phyloP scores from a whole-genome alignment of 345 rosid genomes.

The Lepidium sativum region DNA sequence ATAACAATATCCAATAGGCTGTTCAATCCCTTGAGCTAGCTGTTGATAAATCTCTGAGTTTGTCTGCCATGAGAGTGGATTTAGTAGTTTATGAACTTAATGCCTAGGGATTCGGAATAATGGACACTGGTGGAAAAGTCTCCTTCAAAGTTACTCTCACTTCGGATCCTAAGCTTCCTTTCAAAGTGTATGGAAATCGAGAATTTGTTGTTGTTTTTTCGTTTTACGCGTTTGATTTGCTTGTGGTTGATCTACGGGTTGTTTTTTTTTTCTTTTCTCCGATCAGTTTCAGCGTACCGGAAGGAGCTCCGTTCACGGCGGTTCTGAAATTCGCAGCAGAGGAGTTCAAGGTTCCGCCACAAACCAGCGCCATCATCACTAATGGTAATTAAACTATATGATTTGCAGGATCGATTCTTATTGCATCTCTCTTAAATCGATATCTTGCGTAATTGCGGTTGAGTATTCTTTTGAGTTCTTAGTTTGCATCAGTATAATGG shows the following conservation, averaged over 20 bases:
- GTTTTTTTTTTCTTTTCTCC: not conserved
- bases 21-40: too few species aligned
- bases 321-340: constrained; percentile 91
- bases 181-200: constrained; percentile 62
- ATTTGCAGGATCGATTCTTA: not conserved
- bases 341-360: constrained; percentile 98
- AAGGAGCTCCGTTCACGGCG: constrained; percentile 96
- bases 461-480: not conserved
- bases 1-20: too few species aligned
- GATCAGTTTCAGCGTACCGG: constrained; percentile 91
- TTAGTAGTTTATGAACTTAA: too few species aligned
- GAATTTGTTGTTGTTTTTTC: not conserved
- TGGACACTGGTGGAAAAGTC: constrained; percentile 85
- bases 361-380: constrained; percentile 98
- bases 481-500: not conserved
- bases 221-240: not conserved
- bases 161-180: constrained; percentile 97
- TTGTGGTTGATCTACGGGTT: not conserved
- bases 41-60: too few species aligned
- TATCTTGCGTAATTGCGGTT: too few species aligned
- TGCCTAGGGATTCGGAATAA: too few species aligned
- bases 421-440: not conserved
- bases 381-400: constrained; percentile 43
- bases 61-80: too few species aligned
- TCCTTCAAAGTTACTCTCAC: constrained; percentile 94